A percentile compares a stretch with the other conserved stretches of the same genome.
phyloP scores from a whole-genome alignment of 2,329 filamentous ascomycete genomes.

The Coniochaeta sp. region DNA sequence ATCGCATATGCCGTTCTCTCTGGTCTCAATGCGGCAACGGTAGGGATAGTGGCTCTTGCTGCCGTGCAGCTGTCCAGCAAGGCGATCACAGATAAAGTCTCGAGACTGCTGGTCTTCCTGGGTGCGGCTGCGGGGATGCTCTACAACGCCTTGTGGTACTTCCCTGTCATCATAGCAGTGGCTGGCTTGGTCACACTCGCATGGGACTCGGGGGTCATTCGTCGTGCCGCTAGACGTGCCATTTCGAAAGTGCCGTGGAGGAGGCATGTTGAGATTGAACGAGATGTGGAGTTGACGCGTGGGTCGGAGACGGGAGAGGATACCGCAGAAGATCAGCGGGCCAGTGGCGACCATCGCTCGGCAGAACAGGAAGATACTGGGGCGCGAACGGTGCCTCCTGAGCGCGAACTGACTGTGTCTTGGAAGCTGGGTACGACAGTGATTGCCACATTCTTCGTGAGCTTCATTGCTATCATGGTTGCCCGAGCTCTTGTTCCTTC shows the following conservation, averaged over 20 bases:
- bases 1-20: conserved; percentile 63
- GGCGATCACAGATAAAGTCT: conserved; percentile 57
- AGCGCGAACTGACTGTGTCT: conserved; percentile 28
- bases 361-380: conserved; percentile 5
- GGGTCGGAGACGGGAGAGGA: neutral
- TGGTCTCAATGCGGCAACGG: conserved; percentile 63
- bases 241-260: conserved; percentile 29
- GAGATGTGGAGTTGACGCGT: neutral
- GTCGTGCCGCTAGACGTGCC: neutral
- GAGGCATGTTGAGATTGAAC: conserved; percentile 17
- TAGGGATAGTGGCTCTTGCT: conserved; percentile 64
- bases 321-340: neutral
- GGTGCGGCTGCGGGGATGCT: conserved; percentile 57
- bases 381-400: conserved; percentile 23
- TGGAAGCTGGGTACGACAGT: conserved; percentile 35
- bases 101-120: conserved; percentile 56
- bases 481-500: conserved; percentile 31
- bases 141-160: conserved; percentile 71
- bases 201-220: conserved; percentile 35
- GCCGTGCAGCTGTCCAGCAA: conserved; percentile 61
- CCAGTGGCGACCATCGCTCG: neutral
- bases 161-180: conserved; percentile 53
- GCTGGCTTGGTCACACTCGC: conserved; percentile 44
- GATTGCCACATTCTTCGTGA: conserved; percentile 41
- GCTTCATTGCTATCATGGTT: conserved; percentile 50